Evolutionary conservation across 1,139 yeast genomes (phyloP), one percentile per base, ranked within the genome.

Genomic region (Geotrichum phurueaensis): DNA sequence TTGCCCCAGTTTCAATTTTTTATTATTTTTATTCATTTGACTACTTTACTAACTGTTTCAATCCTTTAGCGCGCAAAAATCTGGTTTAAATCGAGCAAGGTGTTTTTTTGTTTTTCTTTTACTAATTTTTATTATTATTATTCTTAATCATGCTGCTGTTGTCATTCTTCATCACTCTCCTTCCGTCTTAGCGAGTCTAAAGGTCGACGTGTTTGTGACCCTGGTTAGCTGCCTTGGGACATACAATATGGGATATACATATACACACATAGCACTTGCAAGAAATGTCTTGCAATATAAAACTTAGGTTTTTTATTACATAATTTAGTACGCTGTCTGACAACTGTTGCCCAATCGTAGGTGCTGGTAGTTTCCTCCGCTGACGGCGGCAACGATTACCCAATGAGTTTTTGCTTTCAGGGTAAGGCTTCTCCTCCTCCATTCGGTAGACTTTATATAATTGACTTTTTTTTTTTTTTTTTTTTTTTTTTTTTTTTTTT

Each of bases 51-150:
- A 53, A 53, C 56, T 22, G 39, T 33, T 33, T 33, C 7, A 7
- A 5, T 36, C n/a, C 3, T 36, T n/a, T 53, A 53, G 56, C 60
- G 15, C 56, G 60, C 49, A 57, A 57, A 25, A 57, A 57, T 49
- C 51, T 57, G 57, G 60, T 57, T 25, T 57, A 57, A 53, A 31
- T 5, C 2, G 23, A 20, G 33, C 45, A 18, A 23, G 27, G 39
- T 10, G 49, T 13, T 36, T 22, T 36, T 22, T 39, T 43, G 56
- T 53, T 36, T 53, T 54, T 47, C 13, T 51, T 27, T 27, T 45
- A n/a, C 3, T 20, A 36, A 9, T 23, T 25, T 47, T 31, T 54
- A n/a, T n/a, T 29, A 25, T 22, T n/a, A 50, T 50, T 50, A 47
- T 47, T 50, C 15, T 47, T 20, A 22, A 47, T 47, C 12, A 47